Conservation (phyloP, 768 basidiomycete species). For the Trichaptum fuscoviolaceum region DNA sequence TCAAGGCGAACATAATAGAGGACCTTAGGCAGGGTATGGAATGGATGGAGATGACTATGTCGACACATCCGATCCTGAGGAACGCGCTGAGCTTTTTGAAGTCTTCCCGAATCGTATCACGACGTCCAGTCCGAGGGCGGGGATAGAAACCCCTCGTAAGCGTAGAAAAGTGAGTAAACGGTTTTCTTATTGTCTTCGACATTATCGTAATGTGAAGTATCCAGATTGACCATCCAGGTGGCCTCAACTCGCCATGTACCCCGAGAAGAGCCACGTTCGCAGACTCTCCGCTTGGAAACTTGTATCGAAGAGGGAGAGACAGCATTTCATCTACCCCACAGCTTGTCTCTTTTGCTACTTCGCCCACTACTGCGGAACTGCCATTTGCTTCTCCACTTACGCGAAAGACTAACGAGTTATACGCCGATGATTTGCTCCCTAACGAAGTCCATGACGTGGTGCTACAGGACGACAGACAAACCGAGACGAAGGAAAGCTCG, state of each 20-base stretch:
- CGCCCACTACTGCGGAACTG: neutral
- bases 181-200: neutral
- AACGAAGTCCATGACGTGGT: neutral
- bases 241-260: neutral
- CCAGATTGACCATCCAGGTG: neutral
- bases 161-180: slow-evolving; percentile 28
- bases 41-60: slow-evolving; percentile 43
- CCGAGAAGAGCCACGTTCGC: slow-evolving; percentile 1
- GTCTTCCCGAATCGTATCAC: slow-evolving; percentile 5
- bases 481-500: neutral
- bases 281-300: slow-evolving; percentile 8
- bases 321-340: slow-evolving; percentile 14
- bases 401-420: neutral
- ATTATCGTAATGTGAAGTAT: neutral
- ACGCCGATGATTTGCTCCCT: neutral
- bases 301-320: slow-evolving; percentile 4
- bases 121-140: slow-evolving; percentile 9
- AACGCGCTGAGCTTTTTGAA: slow-evolving; percentile 39
- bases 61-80: slow-evolving; percentile 62
- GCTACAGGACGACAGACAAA: neutral
- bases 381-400: neutral
- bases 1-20: neutral
- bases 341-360: slow-evolving; percentile 5
- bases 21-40: neutral
- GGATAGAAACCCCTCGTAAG: slow-evolving; percentile 28